Conservation (phyloP, 371 early-diverging fungal genomes). For the Gilbertella persicaria region DNA sequence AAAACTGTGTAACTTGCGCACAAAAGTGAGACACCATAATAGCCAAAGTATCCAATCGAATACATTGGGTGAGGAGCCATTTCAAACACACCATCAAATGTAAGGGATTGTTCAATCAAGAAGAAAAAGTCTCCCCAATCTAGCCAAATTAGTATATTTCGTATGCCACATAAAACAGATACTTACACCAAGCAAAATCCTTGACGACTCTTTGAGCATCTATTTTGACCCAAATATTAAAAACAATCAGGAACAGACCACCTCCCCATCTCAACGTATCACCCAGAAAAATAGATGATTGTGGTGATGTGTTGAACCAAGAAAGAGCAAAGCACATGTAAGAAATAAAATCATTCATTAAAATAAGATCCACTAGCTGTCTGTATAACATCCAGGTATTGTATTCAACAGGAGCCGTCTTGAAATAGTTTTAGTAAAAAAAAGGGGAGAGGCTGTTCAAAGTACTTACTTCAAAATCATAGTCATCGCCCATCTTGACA, state of each 20-base stretch:
- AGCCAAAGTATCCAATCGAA: conserved; percentile 94
- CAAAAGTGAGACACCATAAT: conserved; percentile 90
- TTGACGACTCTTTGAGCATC: conserved; percentile 96
- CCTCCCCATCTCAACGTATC: conserved; percentile 75
- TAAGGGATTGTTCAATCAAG: conserved; percentile 81
- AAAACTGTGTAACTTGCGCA: conserved; percentile 87
- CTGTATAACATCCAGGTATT: conserved; percentile 96
- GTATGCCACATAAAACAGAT: background rate
- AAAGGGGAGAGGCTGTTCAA: background rate
- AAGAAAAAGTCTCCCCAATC: conserved; percentile 99
- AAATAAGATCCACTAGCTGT: conserved; percentile 89
- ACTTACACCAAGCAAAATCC: conserved; percentile 97
- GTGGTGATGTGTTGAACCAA: conserved; percentile 61
- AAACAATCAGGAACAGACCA: conserved; percentile 77
- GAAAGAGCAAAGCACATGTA: conserved; percentile 86
- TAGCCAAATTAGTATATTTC: conserved; percentile 23
- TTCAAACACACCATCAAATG: conserved; percentile 94
- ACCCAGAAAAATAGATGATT: conserved; percentile 50
- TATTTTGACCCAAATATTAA: conserved; percentile 95
- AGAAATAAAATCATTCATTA: conserved; percentile 88
- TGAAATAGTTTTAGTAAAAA: background rate
- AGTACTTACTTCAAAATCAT: conserved; percentile 69
- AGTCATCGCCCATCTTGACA: conserved; percentile 85
- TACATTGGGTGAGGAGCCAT: conserved; percentile 99
- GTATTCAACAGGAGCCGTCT: conserved; percentile 86